Conservation (phyloP, 805 yeast species). For the Grigorovia humatica region DNA sequence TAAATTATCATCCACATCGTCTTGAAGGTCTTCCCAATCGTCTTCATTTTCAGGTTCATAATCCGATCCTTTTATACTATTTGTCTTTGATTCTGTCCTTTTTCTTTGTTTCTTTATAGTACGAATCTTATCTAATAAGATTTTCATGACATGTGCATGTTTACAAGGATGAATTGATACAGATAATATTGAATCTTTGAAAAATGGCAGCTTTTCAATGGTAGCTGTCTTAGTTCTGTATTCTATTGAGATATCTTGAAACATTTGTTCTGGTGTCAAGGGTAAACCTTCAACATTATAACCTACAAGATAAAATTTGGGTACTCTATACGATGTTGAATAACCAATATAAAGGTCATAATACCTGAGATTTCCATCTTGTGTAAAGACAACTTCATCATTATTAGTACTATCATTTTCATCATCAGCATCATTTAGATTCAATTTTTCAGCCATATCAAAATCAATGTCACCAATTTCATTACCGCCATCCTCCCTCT, state of each 20-base stretch:
- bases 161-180: slow-evolving; percentile 95
- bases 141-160: slow-evolving; percentile 90
- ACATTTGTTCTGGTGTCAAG: slow-evolving; percentile 79
- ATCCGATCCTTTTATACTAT: background rate
- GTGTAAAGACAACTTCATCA: slow-evolving; percentile 29
- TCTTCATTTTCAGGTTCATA: slow-evolving; percentile 30
- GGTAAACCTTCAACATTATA: slow-evolving; percentile 79
- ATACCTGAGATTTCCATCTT: slow-evolving; percentile 41
- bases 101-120: slow-evolving; percentile 33
- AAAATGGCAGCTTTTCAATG: slow-evolving; percentile 83
- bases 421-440: slow-evolving; percentile 17
- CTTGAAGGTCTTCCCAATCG: slow-evolving; percentile 49
- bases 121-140: slow-evolving; percentile 66
- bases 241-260: slow-evolving; percentile 85
- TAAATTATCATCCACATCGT: slow-evolving; percentile 37
- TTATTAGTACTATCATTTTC: slow-evolving; percentile 37
- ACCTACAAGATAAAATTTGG: slow-evolving; percentile 87
- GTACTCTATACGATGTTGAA: slow-evolving; percentile 91
- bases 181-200: slow-evolving; percentile 47
- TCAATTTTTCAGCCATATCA: slow-evolving; percentile 23
- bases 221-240: slow-evolving; percentile 95
- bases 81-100: slow-evolving; percentile 34
- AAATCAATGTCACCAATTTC: slow-evolving; percentile 19
- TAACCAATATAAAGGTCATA: slow-evolving; percentile 88
- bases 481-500: background rate